Evolutionary conservation across 768 basidiomycete genomes (phyloP).

Genomic region (Suillus weaverae): DNA sequence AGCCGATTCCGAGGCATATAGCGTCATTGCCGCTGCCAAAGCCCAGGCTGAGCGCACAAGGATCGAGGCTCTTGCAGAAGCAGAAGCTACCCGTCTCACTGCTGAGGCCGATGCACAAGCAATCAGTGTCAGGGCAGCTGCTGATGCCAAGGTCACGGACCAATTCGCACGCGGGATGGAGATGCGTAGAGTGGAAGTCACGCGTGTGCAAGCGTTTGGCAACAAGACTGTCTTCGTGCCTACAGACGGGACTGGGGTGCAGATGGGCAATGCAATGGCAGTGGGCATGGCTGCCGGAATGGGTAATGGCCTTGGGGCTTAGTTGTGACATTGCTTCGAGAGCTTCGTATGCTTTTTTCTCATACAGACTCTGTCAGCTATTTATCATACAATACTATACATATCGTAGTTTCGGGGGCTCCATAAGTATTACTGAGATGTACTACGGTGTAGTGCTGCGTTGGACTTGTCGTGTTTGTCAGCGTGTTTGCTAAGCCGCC

Average conservation of each 20-base stretch:
- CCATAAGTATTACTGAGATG: background rate
- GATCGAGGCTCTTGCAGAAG: slow-evolving; percentile 76
- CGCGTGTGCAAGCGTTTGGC: slow-evolving; percentile 65
- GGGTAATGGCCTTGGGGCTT: slow-evolving; percentile 38
- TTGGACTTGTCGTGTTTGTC: background rate
- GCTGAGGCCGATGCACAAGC: slow-evolving; percentile 77
- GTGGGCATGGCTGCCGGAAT: slow-evolving; percentile 70
- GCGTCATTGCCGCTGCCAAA: slow-evolving; percentile 69
- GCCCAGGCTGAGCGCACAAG: slow-evolving; percentile 64
- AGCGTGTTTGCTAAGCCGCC: background rate
- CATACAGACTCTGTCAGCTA: background rate
- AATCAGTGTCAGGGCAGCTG: slow-evolving; percentile 59
- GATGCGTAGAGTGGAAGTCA: slow-evolving; percentile 63
- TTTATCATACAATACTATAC: background rate
- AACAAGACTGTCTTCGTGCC: slow-evolving; percentile 69
- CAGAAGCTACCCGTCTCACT: slow-evolving; percentile 72
- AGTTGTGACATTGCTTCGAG: background rate
- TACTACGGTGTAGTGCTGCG: background rate
- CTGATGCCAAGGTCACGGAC: slow-evolving; percentile 62
- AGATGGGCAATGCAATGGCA: slow-evolving; percentile 63
- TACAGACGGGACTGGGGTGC: slow-evolving; percentile 55
- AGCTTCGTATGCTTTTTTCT: background rate
- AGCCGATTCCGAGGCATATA: slow-evolving; percentile 77
- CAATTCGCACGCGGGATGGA: slow-evolving; percentile 78
- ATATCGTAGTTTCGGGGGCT: background rate